Base-by-base conservation (phyloP, 768 basidiomycete species). In the Chalciporus sphaerocephalus region DNA sequence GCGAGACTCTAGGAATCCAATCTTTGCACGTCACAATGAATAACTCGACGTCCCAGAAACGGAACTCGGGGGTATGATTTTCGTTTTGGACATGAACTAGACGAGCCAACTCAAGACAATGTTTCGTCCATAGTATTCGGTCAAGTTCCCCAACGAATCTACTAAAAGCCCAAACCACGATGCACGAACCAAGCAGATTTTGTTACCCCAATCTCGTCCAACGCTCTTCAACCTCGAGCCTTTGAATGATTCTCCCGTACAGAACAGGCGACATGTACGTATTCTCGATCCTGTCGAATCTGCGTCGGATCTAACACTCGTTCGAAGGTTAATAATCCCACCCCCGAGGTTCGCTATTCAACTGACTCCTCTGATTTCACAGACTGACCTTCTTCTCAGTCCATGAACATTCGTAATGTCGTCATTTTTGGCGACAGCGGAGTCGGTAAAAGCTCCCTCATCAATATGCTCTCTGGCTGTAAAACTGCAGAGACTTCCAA, bases 391-490 rank as follows among this genome's bases (percentile, higher is more conserved):
- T 30, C 4, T 15, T 38, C 28, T 45, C 32, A 56, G 54, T 8
- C 28, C 15, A 21, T 22, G 4, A 48, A 46, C 25, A 17, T 15
- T 21, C 58, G 49, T 21, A 74, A 74, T 40, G 40, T 74, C n/a
- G 58, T 74, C 13, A 36, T 74, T 17, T 75, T 74, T 33, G 73
- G 74, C 1, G 71, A 74, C 35, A 64, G 65, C 3, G 73, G 73
- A 13, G 50, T 66, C 2, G 67, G 69, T 11, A 75, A 75, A 52
- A 75, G 74, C 46, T 70, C 69, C 3, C 48, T 75, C 2, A 55
- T 75, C 38, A 75, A 74, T 54, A 64, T 75, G 67, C 50, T 75
- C 16, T 54, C 55, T 22, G 66, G 63, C 21, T 13, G 37, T 5
- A 48, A 62, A 10, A 47, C 44, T 1, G 73, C 72, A 1, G 23